Conservation (phyloP, 208 protist species). For the Leishmania lainsoni region DNA sequence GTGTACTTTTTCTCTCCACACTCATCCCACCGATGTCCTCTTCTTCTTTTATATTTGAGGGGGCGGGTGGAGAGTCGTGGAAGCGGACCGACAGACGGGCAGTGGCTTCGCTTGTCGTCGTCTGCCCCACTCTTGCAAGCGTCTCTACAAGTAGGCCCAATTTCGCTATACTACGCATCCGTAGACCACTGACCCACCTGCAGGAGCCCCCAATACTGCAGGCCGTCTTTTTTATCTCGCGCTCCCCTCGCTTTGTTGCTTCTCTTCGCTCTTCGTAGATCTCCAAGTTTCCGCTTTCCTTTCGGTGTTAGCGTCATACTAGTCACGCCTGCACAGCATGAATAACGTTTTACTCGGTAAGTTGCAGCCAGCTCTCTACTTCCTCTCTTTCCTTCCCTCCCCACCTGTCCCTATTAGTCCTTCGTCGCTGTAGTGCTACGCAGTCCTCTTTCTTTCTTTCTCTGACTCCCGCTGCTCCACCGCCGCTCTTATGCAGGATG, state of each 20-base stretch:
- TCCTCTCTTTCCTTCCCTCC: not conserved
- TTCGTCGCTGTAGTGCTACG: not conserved
- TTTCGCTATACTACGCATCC: not conserved
- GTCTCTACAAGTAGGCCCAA: not conserved
- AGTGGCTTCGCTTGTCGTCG: not conserved
- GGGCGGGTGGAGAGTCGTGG: not conserved
- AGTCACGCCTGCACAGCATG: no score
- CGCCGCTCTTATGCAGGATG: slow-evolving; percentile 2
- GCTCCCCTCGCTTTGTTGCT: not conserved
- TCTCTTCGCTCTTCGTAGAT: not conserved
- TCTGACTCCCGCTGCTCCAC: not conserved
- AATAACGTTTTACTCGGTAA: no score
- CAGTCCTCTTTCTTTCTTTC: not conserved
- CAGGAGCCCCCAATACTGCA: not conserved
- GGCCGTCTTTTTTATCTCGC: not conserved
- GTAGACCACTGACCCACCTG: not conserved
- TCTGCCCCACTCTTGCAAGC: not conserved
- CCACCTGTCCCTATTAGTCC: no score
- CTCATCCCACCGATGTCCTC: not conserved
- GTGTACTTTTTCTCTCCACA: not conserved
- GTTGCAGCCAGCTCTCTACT: not conserved
- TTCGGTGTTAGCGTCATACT: not conserved
- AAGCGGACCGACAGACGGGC: not conserved
- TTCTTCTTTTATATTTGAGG: not conserved
- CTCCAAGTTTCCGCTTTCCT: not conserved